Base-by-base conservation (phyloP, 2,329 filamentous ascomycete genomes). In the Chaetomiaceae sp. region DNA sequence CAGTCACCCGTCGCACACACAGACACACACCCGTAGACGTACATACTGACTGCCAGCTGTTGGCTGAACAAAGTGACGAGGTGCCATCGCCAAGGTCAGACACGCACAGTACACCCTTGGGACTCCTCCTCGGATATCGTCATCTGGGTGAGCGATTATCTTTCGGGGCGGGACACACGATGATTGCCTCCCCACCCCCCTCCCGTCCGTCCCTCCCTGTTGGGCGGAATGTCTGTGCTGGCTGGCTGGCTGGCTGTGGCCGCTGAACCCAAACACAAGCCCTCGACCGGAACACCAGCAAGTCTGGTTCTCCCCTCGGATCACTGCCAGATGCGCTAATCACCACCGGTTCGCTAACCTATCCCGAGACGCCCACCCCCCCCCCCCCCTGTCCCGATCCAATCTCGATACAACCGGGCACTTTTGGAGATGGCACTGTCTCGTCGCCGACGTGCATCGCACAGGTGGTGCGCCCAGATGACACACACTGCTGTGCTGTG, bases 121-220 rank as follows among this genome's bases (percentile, higher is more conserved):
- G n/a, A n/a, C n/a, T n/a, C n/a, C n/a, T n/a, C n/a, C 35, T 20
- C 19, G 33, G 32, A 29, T 44, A 40, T 47, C 50, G 38, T 46
- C 44, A 43, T 48, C 45, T 38, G 20, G 22, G 19, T 40, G 37
- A 42, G 39, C 36, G 42, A 42, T 51, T 35, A 33, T 40, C 35
- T 9, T 8, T 40, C 41, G 24, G 14, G 29, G 7, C 7, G 12
- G 29, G n/a, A n/a, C 12, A 32, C 7, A n/a, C 6, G 35, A 18
- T 19, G 40, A 32, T 30, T 15, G 22, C 11, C 20, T 22, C 17
- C 24, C 22, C 35, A 26, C 26, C 20, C n/a, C n/a, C n/a, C n/a
- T n/a, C n/a, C n/a, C n/a, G n/a, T n/a, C n/a, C n/a, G n/a, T n/a
- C n/a, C n/a, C n/a, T n/a, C n/a, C 22, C 9, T 24, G 29, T 18